Evolutionary conservation across 148 eudicot species (phyloP).

Genomic region (Fallopia convolvulus): DNA sequence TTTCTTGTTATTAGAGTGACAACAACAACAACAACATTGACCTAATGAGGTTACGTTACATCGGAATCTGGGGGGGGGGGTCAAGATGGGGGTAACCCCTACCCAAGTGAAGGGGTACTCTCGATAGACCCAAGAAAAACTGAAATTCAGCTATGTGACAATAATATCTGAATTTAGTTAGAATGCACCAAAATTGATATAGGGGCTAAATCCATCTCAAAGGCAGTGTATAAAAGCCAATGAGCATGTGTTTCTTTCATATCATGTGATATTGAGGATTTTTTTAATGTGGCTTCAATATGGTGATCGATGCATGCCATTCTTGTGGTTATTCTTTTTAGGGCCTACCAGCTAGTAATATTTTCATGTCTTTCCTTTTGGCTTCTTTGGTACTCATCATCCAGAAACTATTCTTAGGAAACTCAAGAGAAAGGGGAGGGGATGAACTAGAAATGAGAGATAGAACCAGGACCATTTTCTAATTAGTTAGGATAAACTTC

Average conservation of each 20-base stretch:
- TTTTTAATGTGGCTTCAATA: neutral
- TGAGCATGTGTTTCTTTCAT: neutral
- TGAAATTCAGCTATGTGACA: too few relatives aligned
- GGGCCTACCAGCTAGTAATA: neutral
- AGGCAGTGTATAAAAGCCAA: too few relatives aligned
- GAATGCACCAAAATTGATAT: too few relatives aligned
- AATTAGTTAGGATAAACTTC: neutral
- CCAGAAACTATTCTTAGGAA: neutral
- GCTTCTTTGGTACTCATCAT: neutral
- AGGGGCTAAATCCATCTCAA: too few relatives aligned
- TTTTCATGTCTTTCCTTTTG: neutral
- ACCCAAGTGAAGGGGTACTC: too few relatives aligned
- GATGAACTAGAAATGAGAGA: neutral
- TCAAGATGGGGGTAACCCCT: too few relatives aligned
- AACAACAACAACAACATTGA: too few relatives aligned
- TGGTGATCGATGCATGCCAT: neutral
- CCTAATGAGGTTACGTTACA: too few relatives aligned
- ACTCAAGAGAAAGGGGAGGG: neutral
- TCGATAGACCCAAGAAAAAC: too few relatives aligned
- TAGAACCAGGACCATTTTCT: neutral
- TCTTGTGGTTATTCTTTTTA: neutral
- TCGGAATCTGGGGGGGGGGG: too few relatives aligned
- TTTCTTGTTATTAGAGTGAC: neutral
- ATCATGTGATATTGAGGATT: neutral
- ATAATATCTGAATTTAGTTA: too few relatives aligned